Evolutionary conservation across 768 basidiomycete genomes (phyloP).

Genomic region (Chiua virens): DNA sequence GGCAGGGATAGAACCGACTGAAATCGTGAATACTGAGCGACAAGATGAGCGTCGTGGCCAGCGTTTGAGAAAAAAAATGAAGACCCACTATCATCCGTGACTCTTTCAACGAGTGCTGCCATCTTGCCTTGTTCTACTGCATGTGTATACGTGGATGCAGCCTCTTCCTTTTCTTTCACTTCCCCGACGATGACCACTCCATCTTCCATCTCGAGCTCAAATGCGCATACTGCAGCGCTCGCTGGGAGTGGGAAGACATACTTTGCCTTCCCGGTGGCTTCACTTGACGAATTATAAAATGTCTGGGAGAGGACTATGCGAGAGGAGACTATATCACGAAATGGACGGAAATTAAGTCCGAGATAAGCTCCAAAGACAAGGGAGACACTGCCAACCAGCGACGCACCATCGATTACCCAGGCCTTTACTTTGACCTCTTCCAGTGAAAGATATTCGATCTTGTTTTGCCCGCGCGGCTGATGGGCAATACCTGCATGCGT

Average conservation of each 20-base stretch:
- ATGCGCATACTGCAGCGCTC: slow-evolving; percentile 53
- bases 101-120: slow-evolving; percentile 48
- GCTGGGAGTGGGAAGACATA: slow-evolving; percentile 64
- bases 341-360: neutral
- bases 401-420: slow-evolving; percentile 45
- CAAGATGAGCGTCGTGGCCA: neutral
- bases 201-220: slow-evolving; percentile 47
- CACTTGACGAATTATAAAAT: slow-evolving; percentile 39
- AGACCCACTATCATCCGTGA: slow-evolving; percentile 51
- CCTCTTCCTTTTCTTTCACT: slow-evolving; percentile 48
- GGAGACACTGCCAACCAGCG: neutral
- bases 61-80: neutral
- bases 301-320: slow-evolving; percentile 41
- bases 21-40: slow-evolving; percentile 53
- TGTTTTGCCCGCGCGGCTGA: slow-evolving; percentile 21
- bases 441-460: slow-evolving; percentile 37
- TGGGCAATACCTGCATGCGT: slow-evolving; percentile 32
- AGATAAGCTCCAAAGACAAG: slow-evolving; percentile 5
- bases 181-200: slow-evolving; percentile 44
- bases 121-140: slow-evolving; percentile 41
- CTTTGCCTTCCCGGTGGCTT: slow-evolving; percentile 43
- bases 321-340: slow-evolving; percentile 39
- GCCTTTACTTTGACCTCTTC: slow-evolving; percentile 42
- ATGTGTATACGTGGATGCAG: slow-evolving; percentile 39
- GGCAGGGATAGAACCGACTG: slow-evolving; percentile 53